Evolutionary conservation across 1,284 basidiomycete species (phyloP), one percentile per base, ranked within the genome.

Genomic region (Stereum hirsutum): DNA sequence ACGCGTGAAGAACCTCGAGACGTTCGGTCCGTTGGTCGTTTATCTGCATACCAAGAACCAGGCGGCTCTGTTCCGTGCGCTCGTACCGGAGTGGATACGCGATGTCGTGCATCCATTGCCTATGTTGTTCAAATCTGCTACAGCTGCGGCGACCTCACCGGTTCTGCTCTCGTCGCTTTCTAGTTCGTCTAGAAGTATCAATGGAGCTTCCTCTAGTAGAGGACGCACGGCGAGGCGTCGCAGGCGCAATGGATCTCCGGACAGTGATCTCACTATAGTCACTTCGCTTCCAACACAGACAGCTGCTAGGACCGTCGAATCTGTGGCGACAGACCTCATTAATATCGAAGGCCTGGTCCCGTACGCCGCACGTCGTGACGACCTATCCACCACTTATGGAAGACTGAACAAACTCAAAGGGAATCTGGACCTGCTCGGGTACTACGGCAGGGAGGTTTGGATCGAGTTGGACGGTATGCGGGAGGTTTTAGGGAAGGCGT

Each of bases 31-130:
- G 41, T 47, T 66, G 27, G 51, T 69, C 32, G 53, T 61, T 5
- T 69, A 62, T 41, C 43, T 69, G 6, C 66, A 69, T 47, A 66
- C 60, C 6, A 56, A 58, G 44, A 63, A 68, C 46, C 64, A 64
- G 43, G 61, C 56, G 2, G 60, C 58, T 35, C 46, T 69, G 12
- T 62, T 69, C 45, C 49, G 62, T 17, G 47, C 44, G 15, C 34
- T 66, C n/a, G 49, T 69, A 19, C 65, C 66, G 1, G 59, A 62
- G 45, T 67, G 64, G 63, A 58, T 66, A 24, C 51, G 58, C 3
- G 64, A 64, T 46, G 25, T 62, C 19, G 55, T 63, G 49, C 58
- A 65, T 45, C 63, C 62, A 3, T 43, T 65, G 46, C 27, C 28
- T 6, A 10, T n/a, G n/a, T n/a, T n/a, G n/a, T n/a, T n/a, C n/a